Evolutionary conservation across 73 alveolate species (phyloP).

Genomic region (Uronychia binucleata): DNA sequence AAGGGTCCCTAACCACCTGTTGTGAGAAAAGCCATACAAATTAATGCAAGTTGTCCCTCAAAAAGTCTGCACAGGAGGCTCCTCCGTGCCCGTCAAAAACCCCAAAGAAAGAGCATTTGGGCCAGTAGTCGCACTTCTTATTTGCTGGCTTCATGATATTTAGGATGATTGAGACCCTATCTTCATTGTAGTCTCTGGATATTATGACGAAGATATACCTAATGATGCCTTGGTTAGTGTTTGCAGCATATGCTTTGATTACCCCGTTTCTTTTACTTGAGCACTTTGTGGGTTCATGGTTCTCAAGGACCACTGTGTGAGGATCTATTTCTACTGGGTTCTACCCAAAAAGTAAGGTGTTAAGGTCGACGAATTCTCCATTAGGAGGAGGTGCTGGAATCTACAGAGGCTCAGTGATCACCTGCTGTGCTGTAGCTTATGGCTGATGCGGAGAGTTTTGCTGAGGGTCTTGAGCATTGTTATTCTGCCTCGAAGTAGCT

Average conservation of each 20-base stretch:
- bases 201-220: neutral
- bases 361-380: conserved; percentile 21
- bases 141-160: conserved; percentile 66
- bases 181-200: conserved; percentile 71
- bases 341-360: conserved; percentile 38
- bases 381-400: conserved; percentile 24
- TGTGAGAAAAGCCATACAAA: conserved; percentile 16
- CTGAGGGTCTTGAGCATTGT: too few species aligned
- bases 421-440: neutral
- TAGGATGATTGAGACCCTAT: conserved; percentile 64
- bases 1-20: conserved; percentile 42
- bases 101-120: conserved; percentile 69
- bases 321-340: conserved; percentile 31
- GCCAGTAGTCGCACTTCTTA: conserved; percentile 60
- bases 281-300: conserved; percentile 48
- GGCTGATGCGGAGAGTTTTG: neutral
- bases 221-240: conserved; percentile 67
- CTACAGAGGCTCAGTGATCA: neutral
- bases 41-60: conserved; percentile 64
- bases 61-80: conserved; percentile 61
- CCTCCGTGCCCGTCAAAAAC: conserved; percentile 83
- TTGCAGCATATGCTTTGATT: conserved; percentile 68
- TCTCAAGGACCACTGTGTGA: conserved; percentile 34
- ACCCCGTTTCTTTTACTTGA: conserved; percentile 47
- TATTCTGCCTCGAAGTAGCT: too few species aligned